phyloP scores from a whole-genome alignment of 495 filamentous ascomycete species.

The Xylaria acuta region DNA sequence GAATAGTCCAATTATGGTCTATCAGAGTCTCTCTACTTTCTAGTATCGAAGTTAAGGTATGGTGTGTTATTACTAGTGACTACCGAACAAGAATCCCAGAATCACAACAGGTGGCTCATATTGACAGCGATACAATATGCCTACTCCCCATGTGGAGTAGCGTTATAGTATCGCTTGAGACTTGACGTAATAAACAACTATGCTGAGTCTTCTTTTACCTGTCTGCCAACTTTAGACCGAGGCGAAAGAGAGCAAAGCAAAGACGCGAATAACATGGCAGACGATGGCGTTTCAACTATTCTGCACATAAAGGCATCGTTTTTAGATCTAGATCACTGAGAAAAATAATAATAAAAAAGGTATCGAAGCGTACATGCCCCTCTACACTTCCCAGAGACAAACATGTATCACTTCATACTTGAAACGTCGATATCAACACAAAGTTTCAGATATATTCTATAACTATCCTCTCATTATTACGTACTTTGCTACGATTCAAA shows the following conservation, averaged over 20 bases:
- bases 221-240: neutral
- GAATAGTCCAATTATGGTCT: neutral
- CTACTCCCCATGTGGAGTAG: neutral
- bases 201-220: neutral
- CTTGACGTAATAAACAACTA: neutral
- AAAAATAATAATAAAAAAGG: too few species aligned
- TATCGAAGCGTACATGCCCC: neutral
- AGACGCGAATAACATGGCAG: neutral
- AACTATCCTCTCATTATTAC: neutral
- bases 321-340: neutral
- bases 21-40: neutral
- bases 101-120: neutral
- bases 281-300: neutral
- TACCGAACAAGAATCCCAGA: neutral
- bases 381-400: neutral
- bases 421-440: neutral
- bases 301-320: neutral
- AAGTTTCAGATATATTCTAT: neutral
- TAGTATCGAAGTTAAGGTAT: neutral
- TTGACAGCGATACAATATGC: neutral
- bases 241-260: neutral
- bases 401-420: neutral
- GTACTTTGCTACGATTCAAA: neutral
- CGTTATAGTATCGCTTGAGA: neutral
- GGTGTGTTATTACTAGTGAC: neutral